Percentiles rank a stretch among this genome's conserved stretches.
Conservation (phyloP, 2,329 filamentous ascomycete genomes). For the Sclerotinia minor region DNA sequence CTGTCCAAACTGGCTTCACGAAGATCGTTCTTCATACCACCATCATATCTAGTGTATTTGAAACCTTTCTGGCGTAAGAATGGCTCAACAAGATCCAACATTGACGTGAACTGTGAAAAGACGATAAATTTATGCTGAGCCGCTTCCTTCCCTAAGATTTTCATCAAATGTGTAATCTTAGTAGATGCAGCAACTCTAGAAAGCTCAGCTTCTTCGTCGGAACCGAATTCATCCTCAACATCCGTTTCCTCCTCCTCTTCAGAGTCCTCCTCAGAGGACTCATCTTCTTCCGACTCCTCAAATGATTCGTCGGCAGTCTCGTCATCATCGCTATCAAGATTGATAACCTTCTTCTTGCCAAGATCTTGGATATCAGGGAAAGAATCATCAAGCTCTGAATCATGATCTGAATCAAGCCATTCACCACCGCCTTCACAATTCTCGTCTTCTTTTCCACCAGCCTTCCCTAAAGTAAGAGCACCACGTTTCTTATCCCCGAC, state of each 20-base stretch:
- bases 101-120: conserved; percentile 97
- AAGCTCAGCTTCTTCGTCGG: conserved; percentile 47
- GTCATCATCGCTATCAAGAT: conserved; percentile 40
- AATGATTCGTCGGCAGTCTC: conserved; percentile 42
- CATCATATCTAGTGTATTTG: conserved; percentile 86
- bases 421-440: conserved; percentile 85
- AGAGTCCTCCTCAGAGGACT: conserved; percentile 31
- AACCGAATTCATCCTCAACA: conserved; percentile 40
- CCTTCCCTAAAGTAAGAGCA: conserved; percentile 65
- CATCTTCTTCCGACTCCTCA: conserved; percentile 40
- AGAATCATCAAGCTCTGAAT: conserved; percentile 53
- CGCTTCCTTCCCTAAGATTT: conserved; percentile 77
- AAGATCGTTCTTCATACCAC: conserved; percentile 88
- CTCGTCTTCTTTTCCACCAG: conserved; percentile 84
- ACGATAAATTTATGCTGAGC: conserved; percentile 93
- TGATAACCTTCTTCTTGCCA: conserved; percentile 29
- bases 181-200: conserved; percentile 69
- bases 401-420: conserved; percentile 64
- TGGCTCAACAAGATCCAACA: conserved; percentile 94
- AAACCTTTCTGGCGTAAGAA: conserved; percentile 77
- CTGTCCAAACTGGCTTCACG: conserved; percentile 82
- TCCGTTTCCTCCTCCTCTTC: conserved; percentile 41
- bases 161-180: conserved; percentile 84
- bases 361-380: conserved; percentile 44
- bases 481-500: conserved; percentile 67